Evolutionary conservation across 257 asterid species (phyloP).

Genomic region (Capsicum baccatum): DNA sequence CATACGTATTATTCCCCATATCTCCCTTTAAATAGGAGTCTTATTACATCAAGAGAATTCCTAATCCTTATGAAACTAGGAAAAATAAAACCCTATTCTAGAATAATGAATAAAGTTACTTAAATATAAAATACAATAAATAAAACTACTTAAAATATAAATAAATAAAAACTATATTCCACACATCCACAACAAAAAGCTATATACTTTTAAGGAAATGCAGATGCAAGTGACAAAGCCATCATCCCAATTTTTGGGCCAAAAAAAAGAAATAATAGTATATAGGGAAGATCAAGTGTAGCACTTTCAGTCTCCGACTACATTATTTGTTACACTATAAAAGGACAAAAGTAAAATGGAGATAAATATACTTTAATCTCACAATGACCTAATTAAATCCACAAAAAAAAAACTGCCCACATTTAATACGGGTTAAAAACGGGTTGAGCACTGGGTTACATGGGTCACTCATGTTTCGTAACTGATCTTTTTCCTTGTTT

Average conservation of each 20-base stretch:
- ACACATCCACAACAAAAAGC: too few species aligned
- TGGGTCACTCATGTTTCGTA: background rate
- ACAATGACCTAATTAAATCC: background rate
- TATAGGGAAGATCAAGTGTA: background rate
- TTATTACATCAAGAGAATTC: too few species aligned
- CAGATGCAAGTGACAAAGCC: background rate
- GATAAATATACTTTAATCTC: background rate
- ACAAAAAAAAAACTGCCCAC: background rate
- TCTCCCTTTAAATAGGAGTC: too few species aligned
- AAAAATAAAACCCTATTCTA: too few species aligned
- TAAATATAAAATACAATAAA: too few species aligned
- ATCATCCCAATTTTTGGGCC: background rate
- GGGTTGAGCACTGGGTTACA: background rate
- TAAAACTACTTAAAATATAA: too few species aligned
- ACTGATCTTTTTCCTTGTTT: background rate
- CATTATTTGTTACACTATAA: background rate
- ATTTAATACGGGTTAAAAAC: background rate
- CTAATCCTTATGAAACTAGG: too few species aligned
- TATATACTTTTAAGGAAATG: background rate
- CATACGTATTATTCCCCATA: too few species aligned
- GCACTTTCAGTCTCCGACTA: background rate
- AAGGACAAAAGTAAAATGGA: background rate
- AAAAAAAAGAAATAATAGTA: background rate
- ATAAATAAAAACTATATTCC: too few species aligned
- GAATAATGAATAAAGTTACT: too few species aligned